Evolutionary conservation across 1,139 yeast genomes (phyloP).

Genomic region (Hemisphaericaspora lyxosophila): DNA sequence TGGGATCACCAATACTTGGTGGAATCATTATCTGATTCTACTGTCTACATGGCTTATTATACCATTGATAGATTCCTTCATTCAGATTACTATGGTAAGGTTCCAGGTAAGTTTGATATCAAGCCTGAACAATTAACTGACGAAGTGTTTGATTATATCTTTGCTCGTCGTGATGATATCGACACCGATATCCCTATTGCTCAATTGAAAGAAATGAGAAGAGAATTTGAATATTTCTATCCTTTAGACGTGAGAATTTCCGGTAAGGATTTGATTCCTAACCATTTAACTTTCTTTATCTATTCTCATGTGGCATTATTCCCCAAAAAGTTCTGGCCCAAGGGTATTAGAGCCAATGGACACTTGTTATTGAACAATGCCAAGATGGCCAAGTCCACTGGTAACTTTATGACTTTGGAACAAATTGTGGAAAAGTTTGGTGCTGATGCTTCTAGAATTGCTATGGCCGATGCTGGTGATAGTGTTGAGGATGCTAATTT

Average conservation of each 20-base stretch:
- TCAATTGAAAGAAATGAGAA: constrained; percentile 72
- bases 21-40: constrained; percentile 94
- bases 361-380: constrained; percentile 93
- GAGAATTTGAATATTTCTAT: constrained; percentile 94
- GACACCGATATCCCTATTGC: constrained; percentile 62
- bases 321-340: constrained; percentile 91
- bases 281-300: constrained; percentile 93
- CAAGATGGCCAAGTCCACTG: constrained; percentile 97
- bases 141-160: constrained; percentile 89
- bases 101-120: constrained; percentile 69
- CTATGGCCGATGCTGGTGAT: constrained; percentile 98
- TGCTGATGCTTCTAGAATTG: constrained; percentile 97
- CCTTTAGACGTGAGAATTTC: constrained; percentile 90
- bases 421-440: constrained; percentile 88
- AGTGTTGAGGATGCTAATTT: constrained; percentile 96
- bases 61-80: constrained; percentile 88
- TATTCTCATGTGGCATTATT: constrained; percentile 91
- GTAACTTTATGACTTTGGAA: constrained; percentile 90
- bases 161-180: constrained; percentile 67
- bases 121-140: constrained; percentile 86
- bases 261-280: constrained; percentile 96
- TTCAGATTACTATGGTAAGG: constrained; percentile 80
- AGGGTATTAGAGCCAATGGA: constrained; percentile 92
- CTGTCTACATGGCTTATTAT: constrained; percentile 93
- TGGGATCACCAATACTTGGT: constrained; percentile 96